Evolutionary conservation across 495 filamentous ascomycete genomes (phyloP), one percentile per base, ranked within the genome.

Genomic region (Jackrogersella multiformis): DNA sequence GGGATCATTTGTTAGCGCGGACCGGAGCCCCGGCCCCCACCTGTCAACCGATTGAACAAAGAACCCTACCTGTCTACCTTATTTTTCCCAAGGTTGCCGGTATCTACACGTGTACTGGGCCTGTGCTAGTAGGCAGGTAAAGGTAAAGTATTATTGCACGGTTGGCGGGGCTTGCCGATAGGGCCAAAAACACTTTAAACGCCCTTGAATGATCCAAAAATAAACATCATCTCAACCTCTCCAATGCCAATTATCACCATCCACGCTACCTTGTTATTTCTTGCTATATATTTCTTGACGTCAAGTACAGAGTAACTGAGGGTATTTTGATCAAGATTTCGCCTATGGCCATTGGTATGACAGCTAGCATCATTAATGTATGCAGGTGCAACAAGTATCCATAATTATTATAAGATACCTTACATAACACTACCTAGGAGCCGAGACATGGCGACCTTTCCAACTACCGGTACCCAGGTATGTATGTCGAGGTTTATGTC

Each of bases 1-100:
- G 28, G 26, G 28, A 24, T 59, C 12, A 15, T 16, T 53, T 53
- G 15, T 32, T 65, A 63, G 53, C 53, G 68, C 58, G 52, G 21
- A 46, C 45, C 42, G 54, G 36, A 46, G 34, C 23, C 28, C 48
- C 56, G 34, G 34, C n/a, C 42, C 20, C 42, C 42, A n/a, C 42
- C 42, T 24, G 7, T 20, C 32, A 7, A 10, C 48, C 48, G 9
- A 20, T 10, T 20, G 13, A n/a, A n/a, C n/a, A n/a, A n/a, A n/a
- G n/a, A n/a, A n/a, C n/a, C n/a, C n/a, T n/a, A n/a, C n/a, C n/a
- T n/a, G n/a, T n/a, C n/a, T n/a, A n/a, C n/a, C n/a, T n/a, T n/a
- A n/a, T n/a, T n/a, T n/a, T n/a, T n/a, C n/a, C n/a, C n/a, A n/a
- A n/a, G n/a, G n/a, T n/a, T n/a, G n/a, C n/a, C n/a, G n/a, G n/a